Percentiles rank a stretch among this genome's conserved stretches.
Evolutionary conservation across 2,329 filamentous ascomycete species (phyloP).

Genomic region (Fusarium sulawesiense): DNA sequence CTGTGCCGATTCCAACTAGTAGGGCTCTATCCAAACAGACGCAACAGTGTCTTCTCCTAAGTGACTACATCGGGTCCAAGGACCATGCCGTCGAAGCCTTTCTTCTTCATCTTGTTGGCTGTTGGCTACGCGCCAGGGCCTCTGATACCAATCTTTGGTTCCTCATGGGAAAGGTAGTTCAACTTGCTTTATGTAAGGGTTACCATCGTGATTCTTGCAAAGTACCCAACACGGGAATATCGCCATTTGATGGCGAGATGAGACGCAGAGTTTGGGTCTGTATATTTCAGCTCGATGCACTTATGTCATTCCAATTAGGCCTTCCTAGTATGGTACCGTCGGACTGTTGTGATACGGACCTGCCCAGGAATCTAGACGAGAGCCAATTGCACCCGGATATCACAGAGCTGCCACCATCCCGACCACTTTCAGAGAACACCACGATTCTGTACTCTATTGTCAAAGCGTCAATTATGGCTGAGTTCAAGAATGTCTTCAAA

Average conservation of each 20-base stretch:
- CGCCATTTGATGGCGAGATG: constrained; percentile 60
- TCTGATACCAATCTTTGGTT: constrained; percentile 57
- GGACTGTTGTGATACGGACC: constrained; percentile 34
- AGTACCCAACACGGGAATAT: constrained; percentile 48
- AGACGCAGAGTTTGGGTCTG: constrained; percentile 60
- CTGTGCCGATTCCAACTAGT: constrained; percentile 30
- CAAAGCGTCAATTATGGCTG: constrained; percentile 45
- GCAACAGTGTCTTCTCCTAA: constrained; percentile 57
- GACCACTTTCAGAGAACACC: constrained; percentile 33
- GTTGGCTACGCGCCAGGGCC: constrained; percentile 45
- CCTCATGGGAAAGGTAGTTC: constrained; percentile 56
- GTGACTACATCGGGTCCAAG: constrained; percentile 56
- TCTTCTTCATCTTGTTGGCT: constrained; percentile 54
- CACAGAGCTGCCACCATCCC: constrained; percentile 22
- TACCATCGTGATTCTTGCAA: constrained; percentile 60
- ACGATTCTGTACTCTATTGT: constrained; percentile 45
- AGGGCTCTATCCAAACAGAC: constrained; percentile 45
- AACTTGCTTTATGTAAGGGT: constrained; percentile 60
- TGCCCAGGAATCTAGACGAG: constrained; percentile 40
- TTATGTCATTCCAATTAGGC: constrained; percentile 60
- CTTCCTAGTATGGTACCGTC: constrained; percentile 59
- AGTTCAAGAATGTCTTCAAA: constrained; percentile 42
- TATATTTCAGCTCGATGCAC: constrained; percentile 57
- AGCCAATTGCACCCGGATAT: constrained; percentile 31
- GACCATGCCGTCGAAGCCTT: constrained; percentile 59